Evolutionary conservation across 1,139 yeast genomes (phyloP).

Genomic region (Pneumocystis wakefieldiae): DNA sequence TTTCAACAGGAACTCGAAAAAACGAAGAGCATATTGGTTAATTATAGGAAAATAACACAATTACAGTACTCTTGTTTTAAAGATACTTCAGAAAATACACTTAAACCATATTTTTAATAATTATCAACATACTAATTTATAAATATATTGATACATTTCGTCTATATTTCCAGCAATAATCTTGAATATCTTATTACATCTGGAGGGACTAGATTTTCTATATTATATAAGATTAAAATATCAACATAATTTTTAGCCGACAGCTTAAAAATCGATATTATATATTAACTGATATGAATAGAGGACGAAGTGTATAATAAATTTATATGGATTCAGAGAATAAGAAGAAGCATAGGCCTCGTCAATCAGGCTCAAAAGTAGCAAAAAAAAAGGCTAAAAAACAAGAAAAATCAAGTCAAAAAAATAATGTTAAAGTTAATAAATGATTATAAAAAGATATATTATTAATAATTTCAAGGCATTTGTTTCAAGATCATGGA

Average conservation of each 20-base stretch:
- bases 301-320: not conserved
- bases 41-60: not conserved
- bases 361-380: not conserved
- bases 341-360: not conserved
- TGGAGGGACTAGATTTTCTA: too few relatives aligned
- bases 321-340: not conserved
- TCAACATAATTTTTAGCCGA: not conserved
- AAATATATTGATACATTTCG: not conserved
- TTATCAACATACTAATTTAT: not conserved
- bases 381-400: not conserved
- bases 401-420: not conserved
- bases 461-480: not conserved
- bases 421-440: not conserved
- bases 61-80: not conserved
- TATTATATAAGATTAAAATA: too few relatives aligned
- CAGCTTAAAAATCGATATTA: too few relatives aligned
- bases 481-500: not conserved
- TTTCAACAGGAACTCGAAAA: not conserved
- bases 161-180: not conserved
- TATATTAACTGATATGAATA: not conserved
- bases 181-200: not conserved
- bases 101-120: not conserved
- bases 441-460: not conserved
- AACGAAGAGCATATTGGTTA: not conserved
- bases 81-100: not conserved